Evolutionary conservation across 352 stramenopile species (phyloP).

Genomic region (Phytophthora tubulina): DNA sequence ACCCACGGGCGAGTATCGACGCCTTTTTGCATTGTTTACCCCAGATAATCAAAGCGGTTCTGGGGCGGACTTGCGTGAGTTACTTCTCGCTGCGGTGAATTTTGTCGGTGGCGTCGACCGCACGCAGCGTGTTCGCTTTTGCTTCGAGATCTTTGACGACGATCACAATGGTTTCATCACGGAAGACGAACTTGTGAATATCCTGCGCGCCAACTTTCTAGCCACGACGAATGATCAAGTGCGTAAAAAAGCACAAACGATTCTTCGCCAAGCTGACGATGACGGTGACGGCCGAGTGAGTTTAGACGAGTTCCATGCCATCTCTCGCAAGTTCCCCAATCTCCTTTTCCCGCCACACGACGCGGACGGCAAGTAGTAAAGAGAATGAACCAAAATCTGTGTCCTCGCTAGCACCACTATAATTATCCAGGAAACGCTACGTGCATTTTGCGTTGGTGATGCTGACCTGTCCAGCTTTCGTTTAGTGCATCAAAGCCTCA

Average conservation of each 20-base stretch:
- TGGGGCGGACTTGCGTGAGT: slow-evolving; percentile 87
- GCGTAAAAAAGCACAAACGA: slow-evolving; percentile 86
- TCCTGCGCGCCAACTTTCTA: slow-evolving; percentile 93
- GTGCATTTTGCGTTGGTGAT: neutral
- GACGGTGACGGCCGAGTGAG: slow-evolving; percentile 83
- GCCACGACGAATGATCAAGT: slow-evolving; percentile 75
- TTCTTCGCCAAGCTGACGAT: slow-evolving; percentile 84
- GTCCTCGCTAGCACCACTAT: slow-evolving; percentile 5
- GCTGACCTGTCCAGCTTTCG: slow-evolving; percentile 11
- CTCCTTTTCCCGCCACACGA: slow-evolving; percentile 87
- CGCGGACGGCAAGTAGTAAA: slow-evolving; percentile 8
- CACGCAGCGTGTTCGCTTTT: slow-evolving; percentile 92
- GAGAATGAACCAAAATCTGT: neutral
- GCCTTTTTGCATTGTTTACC: slow-evolving; percentile 89
- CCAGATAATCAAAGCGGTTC: slow-evolving; percentile 70
- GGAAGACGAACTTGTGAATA: slow-evolving; percentile 90
- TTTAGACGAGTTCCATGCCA: slow-evolving; percentile 87
- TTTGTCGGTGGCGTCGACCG: slow-evolving; percentile 81
- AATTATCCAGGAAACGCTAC: slow-evolving; percentile 32
- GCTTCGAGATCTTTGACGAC: slow-evolving; percentile 96
- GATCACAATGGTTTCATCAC: slow-evolving; percentile 93
- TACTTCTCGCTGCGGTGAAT: slow-evolving; percentile 93
- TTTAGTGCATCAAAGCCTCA: neutral
- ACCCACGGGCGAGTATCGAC: slow-evolving; percentile 89
- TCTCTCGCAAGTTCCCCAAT: slow-evolving; percentile 92